Percentiles rank a stretch among this genome's conserved stretches.
These are phyloP conservation scores for Trametes meyenii DNA, from an alignment of 768 basidiomycete genomes.

Conservation along the genomic window DNA sequence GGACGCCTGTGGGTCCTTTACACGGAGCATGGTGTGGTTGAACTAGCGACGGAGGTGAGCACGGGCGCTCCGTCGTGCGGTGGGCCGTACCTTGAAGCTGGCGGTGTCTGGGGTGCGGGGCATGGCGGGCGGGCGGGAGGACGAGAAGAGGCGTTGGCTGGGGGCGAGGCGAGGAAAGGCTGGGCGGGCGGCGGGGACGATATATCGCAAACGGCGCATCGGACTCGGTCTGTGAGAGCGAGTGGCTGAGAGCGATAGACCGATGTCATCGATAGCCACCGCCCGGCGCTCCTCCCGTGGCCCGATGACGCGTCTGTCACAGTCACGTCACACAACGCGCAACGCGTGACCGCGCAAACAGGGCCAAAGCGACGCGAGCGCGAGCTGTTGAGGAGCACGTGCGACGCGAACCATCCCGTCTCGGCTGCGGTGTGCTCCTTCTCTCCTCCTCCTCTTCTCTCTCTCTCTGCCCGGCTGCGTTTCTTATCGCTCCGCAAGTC, in stretches of 20 bases:
- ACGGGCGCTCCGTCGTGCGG: not conserved
- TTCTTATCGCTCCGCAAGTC: not conserved
- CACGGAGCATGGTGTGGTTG: constrained; percentile 87
- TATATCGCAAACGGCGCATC: constrained; percentile 1
- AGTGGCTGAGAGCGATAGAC: not conserved
- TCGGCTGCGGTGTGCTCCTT: not conserved
- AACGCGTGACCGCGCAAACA: constrained; percentile 24
- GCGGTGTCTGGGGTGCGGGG: constrained; percentile 66
- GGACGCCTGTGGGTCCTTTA: constrained; percentile 85
- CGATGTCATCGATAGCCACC: constrained; percentile 3
- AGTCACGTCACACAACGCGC: constrained; percentile 11
- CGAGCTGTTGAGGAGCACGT: constrained; percentile 25
- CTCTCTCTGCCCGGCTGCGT: not conserved
- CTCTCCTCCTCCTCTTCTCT: constrained; percentile 6
- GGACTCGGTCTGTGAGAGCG: not conserved
- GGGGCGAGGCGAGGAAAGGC: not conserved
- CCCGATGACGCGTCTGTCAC: not conserved
- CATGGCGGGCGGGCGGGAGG: constrained; percentile 41
- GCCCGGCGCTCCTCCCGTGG: constrained; percentile 3
- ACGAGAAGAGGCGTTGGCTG: constrained; percentile 10
- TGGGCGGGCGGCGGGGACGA: not conserved
- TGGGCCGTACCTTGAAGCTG: constrained; percentile 53
- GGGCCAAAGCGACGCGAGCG: constrained; percentile 22
- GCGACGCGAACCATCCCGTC: constrained; percentile 2
- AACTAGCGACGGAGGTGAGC: constrained; percentile 45